Evolutionary conservation across 257 asterid genomes (phyloP), one percentile per base, ranked within the genome.

Genomic region (Cordia subcordata): DNA sequence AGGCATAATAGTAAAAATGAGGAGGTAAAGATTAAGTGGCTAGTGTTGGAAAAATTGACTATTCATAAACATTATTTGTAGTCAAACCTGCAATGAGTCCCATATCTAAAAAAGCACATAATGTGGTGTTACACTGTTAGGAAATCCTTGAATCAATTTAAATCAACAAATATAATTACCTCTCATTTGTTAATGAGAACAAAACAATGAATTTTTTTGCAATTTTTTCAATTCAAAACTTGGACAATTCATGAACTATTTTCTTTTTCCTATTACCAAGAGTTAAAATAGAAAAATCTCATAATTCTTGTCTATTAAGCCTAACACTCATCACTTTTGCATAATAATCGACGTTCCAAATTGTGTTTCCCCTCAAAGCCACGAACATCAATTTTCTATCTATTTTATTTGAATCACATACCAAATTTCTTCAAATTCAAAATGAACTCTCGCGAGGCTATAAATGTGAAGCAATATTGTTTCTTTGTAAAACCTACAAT

Each of bases 41-140:
- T n/a, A 17, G 21, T 9, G 19, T 10, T n/a, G 13, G 4, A 15
- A 49, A 50, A 13, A 62, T 14, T 14, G 42, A 49, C 53, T 17
- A 10, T 37, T 55, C 17, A 62, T 20, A 57, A n/a, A 33, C n/a
- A 14, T 55, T 18, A 57, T 22, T 21, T 13, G 49, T n/a, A 32
- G 12, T 18, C 14, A 49, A 61, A 88, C 98, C 98, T 92, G 99
- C 79, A 92, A 78, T 6, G 83, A 86, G 69, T 92, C 97, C 99
- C 99, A 92, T 58, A 88, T 57, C 70, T 92, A 97, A 62, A 88
- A 92, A 58, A 90, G 95, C 12, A 71, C 67, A 64, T 92, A 92
- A 67, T 92, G 97, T 20, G 91, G 82, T n/a, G 99, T 92, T 37
- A 88, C 94, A 46, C 97, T 88, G 77, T 76, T 71, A 0, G 99